Evolutionary conservation across 768 basidiomycete genomes (phyloP).

Genomic region (Gymnopilus junonius): DNA sequence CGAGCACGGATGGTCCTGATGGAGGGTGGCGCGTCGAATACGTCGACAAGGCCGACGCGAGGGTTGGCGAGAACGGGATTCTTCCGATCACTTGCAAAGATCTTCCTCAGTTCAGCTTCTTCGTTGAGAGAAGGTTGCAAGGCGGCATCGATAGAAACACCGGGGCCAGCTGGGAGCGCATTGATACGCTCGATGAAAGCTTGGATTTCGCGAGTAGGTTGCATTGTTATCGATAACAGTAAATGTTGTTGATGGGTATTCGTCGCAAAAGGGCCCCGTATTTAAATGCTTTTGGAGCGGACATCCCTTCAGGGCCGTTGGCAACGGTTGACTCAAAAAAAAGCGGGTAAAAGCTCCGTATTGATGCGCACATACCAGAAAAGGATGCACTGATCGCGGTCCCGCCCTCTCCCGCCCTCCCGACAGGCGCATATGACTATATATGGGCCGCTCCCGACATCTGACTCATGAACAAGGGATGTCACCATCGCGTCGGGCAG

Average conservation of each 20-base stretch:
- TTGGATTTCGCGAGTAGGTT: conserved; percentile 26
- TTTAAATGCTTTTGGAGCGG: conserved; percentile 3
- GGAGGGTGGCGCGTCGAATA: conserved; percentile 51
- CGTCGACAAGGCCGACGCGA: conserved; percentile 61
- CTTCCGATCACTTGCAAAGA: conserved; percentile 57
- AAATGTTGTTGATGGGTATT: not conserved
- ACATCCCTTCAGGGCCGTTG: not conserved
- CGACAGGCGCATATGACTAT: not conserved
- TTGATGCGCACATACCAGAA: conserved; percentile 3
- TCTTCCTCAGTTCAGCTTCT: conserved; percentile 56
- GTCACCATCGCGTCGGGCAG: not conserved
- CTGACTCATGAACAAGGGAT: not conserved
- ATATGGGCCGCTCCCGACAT: not conserved
- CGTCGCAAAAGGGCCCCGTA: not conserved
- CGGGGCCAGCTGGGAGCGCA: conserved; percentile 23
- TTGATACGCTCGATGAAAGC: conserved; percentile 26
- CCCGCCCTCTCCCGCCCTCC: not conserved
- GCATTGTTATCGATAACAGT: conserved; percentile 15
- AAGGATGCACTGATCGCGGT: not conserved
- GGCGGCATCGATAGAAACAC: conserved; percentile 43
- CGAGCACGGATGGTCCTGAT: conserved; percentile 57
- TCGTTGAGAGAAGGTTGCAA: conserved; percentile 62
- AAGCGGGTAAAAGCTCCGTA: not conserved
- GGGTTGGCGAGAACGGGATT: conserved; percentile 49
- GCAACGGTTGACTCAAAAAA: not conserved